A percentile compares a stretch with the other conserved stretches of the same genome.
Conservation (phyloP, 2,329 filamentous ascomycete genomes). For the Tolypocladium endophyticum region DNA sequence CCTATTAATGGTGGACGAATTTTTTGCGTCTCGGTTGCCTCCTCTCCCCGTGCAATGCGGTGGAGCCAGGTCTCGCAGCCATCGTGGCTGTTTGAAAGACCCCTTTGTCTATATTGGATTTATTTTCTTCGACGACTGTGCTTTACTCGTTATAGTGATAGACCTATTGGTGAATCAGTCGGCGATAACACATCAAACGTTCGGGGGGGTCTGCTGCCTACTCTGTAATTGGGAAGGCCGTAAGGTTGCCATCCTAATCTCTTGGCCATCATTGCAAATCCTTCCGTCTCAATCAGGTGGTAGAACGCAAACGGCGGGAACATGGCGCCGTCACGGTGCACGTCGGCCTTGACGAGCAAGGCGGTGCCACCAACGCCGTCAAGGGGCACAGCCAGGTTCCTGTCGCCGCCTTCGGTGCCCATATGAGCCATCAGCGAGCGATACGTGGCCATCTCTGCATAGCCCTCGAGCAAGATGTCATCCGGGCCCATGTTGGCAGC, state of each 20-base stretch:
- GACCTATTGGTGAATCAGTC: slow-evolving; percentile 41
- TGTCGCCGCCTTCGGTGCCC: slow-evolving; percentile 45
- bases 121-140: not conserved
- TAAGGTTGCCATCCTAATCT: slow-evolving; percentile 75
- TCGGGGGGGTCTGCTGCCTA: slow-evolving; percentile 30
- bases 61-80: not conserved
- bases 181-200: not conserved
- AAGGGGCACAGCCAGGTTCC: slow-evolving; percentile 56
- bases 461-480: slow-evolving; percentile 89
- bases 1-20: not conserved
- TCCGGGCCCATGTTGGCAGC: slow-evolving; percentile 75
- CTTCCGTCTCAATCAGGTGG: slow-evolving; percentile 93
- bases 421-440: slow-evolving; percentile 85
- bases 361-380: slow-evolving; percentile 93
- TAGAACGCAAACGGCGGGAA: slow-evolving; percentile 96
- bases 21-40: not conserved
- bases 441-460: slow-evolving; percentile 86
- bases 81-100: not conserved
- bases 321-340: slow-evolving; percentile 96
- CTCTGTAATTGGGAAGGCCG: slow-evolving; percentile 95
- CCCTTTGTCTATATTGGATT: not conserved
- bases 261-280: slow-evolving; percentile 94
- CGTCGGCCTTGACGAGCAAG: slow-evolving; percentile 88
- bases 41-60: not conserved
- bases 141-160: slow-evolving; percentile 81